Base-by-base conservation (phyloP, 2,329 filamentous ascomycete species). In the Tolypocladium paradoxum region DNA sequence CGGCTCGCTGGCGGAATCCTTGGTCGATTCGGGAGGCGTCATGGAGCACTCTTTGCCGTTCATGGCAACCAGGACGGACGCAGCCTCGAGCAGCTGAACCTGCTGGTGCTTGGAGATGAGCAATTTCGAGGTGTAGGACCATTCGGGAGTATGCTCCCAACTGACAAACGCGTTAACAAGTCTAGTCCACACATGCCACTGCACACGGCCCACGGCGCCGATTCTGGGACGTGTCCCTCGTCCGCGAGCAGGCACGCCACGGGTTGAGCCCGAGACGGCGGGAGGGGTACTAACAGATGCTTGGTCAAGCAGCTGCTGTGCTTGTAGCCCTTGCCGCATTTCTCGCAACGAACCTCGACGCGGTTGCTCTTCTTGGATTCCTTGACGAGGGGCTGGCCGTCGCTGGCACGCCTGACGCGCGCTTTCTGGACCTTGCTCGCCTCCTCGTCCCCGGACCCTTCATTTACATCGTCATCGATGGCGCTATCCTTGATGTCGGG, bases 281-380 rank as follows among this genome's bases (percentile, higher is more conserved):
- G 73, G 74, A 76, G 79, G 83, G 79, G 76, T 79, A 96, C 93
- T 83, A 85, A 97, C 93, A 96, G 87, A 85, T 99, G 93, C 83
- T 97, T 99, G 71, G 89, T 95, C 79, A 99, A 84, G 84, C 93
- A 99, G 78, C 93, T 97, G 84, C 91, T 95, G 81, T 99, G 93
- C 84, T 99, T 99, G 83, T 99, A 99, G 75, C 90, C 90, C 81
- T 99, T 99, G 73, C 92, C 92, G 78, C 93, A 99, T 74, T 91
- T 92, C 69, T 96, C 90, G 77, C 93, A 99, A 73, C 88, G 90
- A 68, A 99, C 83, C 71, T 97, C 92, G 65, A 85, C 83, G 65
- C 84, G 82, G 74, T 83, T 87, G 71, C 82, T 81, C 74, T 90
- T 91, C 76, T 91, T 91, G 64, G 92, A 88, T 62, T 87, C 85